Evolutionary conservation across 495 filamentous ascomycete species (phyloP).

Genomic region (Penicillium ochrochloron): DNA sequence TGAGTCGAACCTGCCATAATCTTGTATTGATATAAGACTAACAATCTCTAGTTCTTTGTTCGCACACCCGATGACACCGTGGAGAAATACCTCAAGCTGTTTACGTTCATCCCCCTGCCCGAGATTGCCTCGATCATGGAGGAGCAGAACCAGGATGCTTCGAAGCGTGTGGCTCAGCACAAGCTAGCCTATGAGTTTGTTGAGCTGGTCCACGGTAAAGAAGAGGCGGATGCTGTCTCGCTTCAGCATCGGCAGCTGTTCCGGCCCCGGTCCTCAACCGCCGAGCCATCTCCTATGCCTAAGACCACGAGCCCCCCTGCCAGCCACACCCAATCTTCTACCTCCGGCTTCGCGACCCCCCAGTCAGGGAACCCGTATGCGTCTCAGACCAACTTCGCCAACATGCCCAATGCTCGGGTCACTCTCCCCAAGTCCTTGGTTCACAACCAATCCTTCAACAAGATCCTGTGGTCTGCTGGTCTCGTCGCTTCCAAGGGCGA

Average conservation of each 20-base stretch:
- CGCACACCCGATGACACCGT: conserved; percentile 80
- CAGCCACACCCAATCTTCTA: conserved; percentile 27
- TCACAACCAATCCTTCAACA: conserved; percentile 61
- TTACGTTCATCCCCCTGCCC: conserved; percentile 81
- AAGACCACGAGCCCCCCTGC: conserved; percentile 30
- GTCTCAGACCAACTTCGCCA: conserved; percentile 50
- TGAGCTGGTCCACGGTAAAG: conserved; percentile 72
- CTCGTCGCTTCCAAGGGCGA: conserved; percentile 67
- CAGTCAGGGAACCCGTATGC: conserved; percentile 49
- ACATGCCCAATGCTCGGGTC: conserved; percentile 56
- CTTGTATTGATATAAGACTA: conserved; percentile 19
- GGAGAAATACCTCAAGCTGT: conserved; percentile 79
- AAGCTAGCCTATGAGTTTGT: conserved; percentile 79
- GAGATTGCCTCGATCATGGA: conserved; percentile 67
- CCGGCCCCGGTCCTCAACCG: conserved; percentile 44
- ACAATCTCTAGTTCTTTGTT: conserved; percentile 70
- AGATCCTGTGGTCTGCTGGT: conserved; percentile 69
- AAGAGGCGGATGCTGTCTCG: conserved; percentile 59
- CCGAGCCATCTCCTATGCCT: conserved; percentile 45
- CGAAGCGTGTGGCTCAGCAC: conserved; percentile 78
- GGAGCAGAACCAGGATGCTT: conserved; percentile 66
- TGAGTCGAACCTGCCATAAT: conserved; percentile 32
- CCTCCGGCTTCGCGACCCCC: conserved; percentile 35
- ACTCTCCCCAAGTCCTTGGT: conserved; percentile 71
- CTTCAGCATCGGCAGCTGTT: conserved; percentile 65